Base-by-base conservation (phyloP, 2,329 filamentous ascomycete species). In the Trichoderma afroharzianum region DNA sequence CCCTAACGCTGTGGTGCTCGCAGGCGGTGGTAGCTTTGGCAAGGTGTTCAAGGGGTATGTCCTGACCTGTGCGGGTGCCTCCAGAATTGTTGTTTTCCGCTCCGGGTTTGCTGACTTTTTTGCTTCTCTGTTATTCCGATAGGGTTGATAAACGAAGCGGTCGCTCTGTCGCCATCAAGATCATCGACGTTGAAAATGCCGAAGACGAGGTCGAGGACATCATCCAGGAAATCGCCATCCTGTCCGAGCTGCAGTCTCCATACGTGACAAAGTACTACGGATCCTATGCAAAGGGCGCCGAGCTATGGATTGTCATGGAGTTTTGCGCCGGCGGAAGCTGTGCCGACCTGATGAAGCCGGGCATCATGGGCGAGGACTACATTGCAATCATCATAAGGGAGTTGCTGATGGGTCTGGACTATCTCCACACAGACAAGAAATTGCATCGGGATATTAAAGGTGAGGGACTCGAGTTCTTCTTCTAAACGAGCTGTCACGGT, bases 181-280 rank as follows among this genome's bases (percentile, higher is more conserved):
- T 99, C 78, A 98, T 99, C 81, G 96, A 99, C 79, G 96, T 99
- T 75, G 96, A 99, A 83, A 98, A 96, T 84, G 96, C 96, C 78
- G 96, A 99, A 83, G 96, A 99, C 81, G 96, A 99, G 83, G 95
- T 99, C 76, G 96, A 98, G 84, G 96, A 99, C 83, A 99, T 99
- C 77, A 98, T 98, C 81, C 94, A 97, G 81, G 96, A 99, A 83
- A 98, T 99, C 76, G 94, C 95, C 76, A 98, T 99, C 77, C 87
- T 99, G 70, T 97, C 96, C 36, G 95, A 97, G 82, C 89, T 99
- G 75, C 93, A 97, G 83, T 98, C 95, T 21, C 94, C 94, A 21
- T 97, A 97, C 79, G 95, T 98, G 74, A 99, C 96, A 50, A 96
- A 97, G 82, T 99, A 99, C 85, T 94, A 97, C 83, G 96, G 96